Evolutionary conservation across 371 early-diverging fungal species (phyloP).

Genomic region (Rhizopus arrhizus): DNA sequence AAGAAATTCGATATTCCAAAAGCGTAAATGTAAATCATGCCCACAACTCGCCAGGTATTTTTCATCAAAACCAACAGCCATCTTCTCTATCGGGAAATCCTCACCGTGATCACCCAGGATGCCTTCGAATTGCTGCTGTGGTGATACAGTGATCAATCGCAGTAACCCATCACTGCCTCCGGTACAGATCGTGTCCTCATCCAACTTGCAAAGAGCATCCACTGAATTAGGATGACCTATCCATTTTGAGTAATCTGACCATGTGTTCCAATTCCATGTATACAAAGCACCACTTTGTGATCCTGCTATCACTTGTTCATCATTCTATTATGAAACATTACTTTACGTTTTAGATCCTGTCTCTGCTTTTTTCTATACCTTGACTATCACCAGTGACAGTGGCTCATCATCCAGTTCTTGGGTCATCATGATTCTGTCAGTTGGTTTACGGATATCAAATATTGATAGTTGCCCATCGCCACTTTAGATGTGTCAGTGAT

Average conservation of each 20-base stretch:
- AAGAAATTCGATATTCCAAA: constrained; percentile 73
- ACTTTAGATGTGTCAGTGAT: constrained; percentile 25
- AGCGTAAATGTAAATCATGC: constrained; percentile 82
- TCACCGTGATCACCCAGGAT: constrained; percentile 85
- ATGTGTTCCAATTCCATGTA: constrained; percentile 76
- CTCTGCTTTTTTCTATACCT: constrained; percentile 32
- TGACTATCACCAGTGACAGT: constrained; percentile 76
- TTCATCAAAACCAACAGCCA: constrained; percentile 67
- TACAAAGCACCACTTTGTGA: constrained; percentile 86
- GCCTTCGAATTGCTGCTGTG: constrained; percentile 64
- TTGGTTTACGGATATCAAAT: constrained; percentile 82
- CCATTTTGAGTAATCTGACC: constrained; percentile 90
- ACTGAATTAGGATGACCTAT: constrained; percentile 92
- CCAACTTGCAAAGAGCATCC: constrained; percentile 78
- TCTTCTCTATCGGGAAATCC: constrained; percentile 83
- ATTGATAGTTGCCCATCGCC: constrained; percentile 91
- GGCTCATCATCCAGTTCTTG: constrained; percentile 94
- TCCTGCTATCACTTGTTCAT: constrained; percentile 83
- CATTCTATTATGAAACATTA: constrained; percentile 46
- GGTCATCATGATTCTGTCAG: constrained; percentile 74
- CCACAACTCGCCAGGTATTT: constrained; percentile 75
- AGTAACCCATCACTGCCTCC: constrained; percentile 92
- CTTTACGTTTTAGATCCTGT: background rate
- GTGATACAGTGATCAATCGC: constrained; percentile 38
- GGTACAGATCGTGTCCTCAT: constrained; percentile 81